Percentiles rank a stretch among this genome's conserved stretches.
Evolutionary conservation across 495 filamentous ascomycete species (phyloP).

Genomic region (Penicillium coprophilum): DNA sequence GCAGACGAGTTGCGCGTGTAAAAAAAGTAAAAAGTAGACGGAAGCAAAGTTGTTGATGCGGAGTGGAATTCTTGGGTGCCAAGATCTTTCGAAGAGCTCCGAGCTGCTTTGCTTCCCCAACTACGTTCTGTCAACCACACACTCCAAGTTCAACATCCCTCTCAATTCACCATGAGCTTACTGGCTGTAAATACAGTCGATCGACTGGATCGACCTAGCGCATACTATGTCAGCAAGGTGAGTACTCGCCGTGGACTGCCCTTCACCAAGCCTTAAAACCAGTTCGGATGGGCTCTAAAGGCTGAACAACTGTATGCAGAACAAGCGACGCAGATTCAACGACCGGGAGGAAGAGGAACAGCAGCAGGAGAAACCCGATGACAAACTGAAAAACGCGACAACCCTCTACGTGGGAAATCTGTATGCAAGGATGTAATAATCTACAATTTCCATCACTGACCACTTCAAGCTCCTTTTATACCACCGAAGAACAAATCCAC

Average conservation of each 20-base stretch:
- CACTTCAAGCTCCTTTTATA: constrained; percentile 86
- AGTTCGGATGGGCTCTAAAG: constrained; percentile 6
- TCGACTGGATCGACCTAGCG: constrained; percentile 82
- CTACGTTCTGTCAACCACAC: constrained; percentile 6
- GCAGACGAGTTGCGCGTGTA: background rate
- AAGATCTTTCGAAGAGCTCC: constrained; percentile 29
- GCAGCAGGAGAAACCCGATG: constrained; percentile 55
- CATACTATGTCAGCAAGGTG: constrained; percentile 81
- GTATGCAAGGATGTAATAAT: constrained; percentile 50
- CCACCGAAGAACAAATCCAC: constrained; percentile 98
- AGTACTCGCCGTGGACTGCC: constrained; percentile 12
- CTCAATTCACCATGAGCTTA: constrained; percentile 23
- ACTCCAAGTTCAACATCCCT: constrained; percentile 1
- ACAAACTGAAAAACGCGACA: constrained; percentile 80
- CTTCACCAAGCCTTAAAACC: constrained; percentile 1
- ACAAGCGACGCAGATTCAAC: constrained; percentile 63
- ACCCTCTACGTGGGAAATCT: constrained; percentile 98
- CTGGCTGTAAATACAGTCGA: constrained; percentile 65
- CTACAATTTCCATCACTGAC: constrained; percentile 30
- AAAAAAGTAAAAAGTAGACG: constrained; percentile 3
- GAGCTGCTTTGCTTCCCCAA: constrained; percentile 26
- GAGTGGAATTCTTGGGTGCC: constrained; percentile 28
- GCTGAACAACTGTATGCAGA: constrained; percentile 43
- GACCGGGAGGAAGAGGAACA: constrained; percentile 55
- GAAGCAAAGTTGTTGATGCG: constrained; percentile 24